phyloP scores from a whole-genome alignment of 2,329 filamentous ascomycete genomes.

The Cytospora chrysosperma region DNA sequence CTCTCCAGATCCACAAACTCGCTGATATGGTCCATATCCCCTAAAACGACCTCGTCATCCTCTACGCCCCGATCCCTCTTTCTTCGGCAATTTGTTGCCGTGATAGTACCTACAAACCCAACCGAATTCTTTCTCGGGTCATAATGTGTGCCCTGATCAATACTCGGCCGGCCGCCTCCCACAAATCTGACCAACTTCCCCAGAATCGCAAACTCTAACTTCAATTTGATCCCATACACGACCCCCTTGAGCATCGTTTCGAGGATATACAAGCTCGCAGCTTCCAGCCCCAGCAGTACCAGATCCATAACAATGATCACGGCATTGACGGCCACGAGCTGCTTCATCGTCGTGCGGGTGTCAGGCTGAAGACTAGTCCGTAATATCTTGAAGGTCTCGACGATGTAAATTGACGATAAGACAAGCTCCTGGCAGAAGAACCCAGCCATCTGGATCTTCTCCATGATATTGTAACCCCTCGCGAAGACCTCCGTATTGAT shows the following conservation, averaged over 20 bases:
- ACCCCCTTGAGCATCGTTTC: conserved; percentile 21
- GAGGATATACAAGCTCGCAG: conserved; percentile 10
- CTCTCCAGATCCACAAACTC: conserved; percentile 16
- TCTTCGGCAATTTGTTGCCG: neutral
- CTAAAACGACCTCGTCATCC: conserved; percentile 5
- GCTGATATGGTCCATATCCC: conserved; percentile 17
- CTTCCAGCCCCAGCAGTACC: neutral
- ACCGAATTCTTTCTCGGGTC: conserved; percentile 15
- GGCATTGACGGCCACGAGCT: conserved; percentile 12
- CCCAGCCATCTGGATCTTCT: conserved; percentile 16
- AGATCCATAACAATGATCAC: conserved; percentile 13
- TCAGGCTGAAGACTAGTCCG: conserved; percentile 1
- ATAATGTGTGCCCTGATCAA: neutral
- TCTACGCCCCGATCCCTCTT: neutral
- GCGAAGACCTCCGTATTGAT: neutral
- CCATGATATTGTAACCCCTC: conserved; percentile 11
- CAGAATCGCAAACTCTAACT: conserved; percentile 12
- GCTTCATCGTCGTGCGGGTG: conserved; percentile 13
- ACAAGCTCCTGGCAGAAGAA: conserved; percentile 15
- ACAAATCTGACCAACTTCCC: conserved; percentile 13
- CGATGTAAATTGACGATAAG: conserved; percentile 10
- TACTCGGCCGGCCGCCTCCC: neutral
- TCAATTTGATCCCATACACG: conserved; percentile 14
- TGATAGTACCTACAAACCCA: neutral
- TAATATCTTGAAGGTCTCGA: conserved; percentile 13